phyloP scores from a whole-genome alignment of 306 rosid species.

The Vigna hirtella region DNA sequence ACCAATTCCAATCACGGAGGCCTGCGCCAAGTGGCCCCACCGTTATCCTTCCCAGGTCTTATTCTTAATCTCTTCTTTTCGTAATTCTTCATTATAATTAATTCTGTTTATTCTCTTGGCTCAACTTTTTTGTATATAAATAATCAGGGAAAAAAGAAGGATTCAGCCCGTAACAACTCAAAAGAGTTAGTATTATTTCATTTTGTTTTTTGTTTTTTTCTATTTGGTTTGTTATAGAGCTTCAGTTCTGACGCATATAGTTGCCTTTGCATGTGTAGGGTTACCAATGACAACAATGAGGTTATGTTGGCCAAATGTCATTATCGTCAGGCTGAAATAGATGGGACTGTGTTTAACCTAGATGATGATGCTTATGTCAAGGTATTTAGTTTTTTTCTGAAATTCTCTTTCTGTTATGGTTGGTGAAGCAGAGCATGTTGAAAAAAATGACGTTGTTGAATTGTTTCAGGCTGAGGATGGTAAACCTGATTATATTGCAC shows the following conservation, averaged over 20 bases:
- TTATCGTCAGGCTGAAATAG: constrained; percentile 44
- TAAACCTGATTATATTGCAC: constrained; percentile 49
- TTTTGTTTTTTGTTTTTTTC: not conserved
- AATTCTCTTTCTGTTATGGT: not conserved
- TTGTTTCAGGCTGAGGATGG: constrained; percentile 50
- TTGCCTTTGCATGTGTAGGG: not conserved
- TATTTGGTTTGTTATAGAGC: too few species aligned
- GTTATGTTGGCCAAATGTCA: constrained; percentile 37
- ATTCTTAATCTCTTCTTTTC: not conserved
- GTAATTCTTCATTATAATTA: not conserved
- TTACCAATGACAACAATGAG: not conserved
- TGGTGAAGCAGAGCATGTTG: not conserved
- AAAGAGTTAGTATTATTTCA: constrained; percentile 29
- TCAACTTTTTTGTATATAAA: too few species aligned
- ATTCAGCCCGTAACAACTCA: not conserved
- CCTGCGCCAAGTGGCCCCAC: constrained; percentile 45
- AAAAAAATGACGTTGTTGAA: not conserved
- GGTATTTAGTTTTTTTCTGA: constrained; percentile 10
- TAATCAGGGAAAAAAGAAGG: constrained; percentile 25
- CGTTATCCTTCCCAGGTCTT: constrained; percentile 39
- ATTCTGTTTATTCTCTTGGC: too few species aligned
- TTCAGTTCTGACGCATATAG: too few species aligned
- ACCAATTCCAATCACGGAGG: constrained; percentile 37
- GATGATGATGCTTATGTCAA: constrained; percentile 47
- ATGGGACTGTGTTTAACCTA: constrained; percentile 36